Evolutionary conservation across 2,329 filamentous ascomycete species (phyloP), one percentile per base, ranked within the genome.

Genomic region (Calonectria crousiana): DNA sequence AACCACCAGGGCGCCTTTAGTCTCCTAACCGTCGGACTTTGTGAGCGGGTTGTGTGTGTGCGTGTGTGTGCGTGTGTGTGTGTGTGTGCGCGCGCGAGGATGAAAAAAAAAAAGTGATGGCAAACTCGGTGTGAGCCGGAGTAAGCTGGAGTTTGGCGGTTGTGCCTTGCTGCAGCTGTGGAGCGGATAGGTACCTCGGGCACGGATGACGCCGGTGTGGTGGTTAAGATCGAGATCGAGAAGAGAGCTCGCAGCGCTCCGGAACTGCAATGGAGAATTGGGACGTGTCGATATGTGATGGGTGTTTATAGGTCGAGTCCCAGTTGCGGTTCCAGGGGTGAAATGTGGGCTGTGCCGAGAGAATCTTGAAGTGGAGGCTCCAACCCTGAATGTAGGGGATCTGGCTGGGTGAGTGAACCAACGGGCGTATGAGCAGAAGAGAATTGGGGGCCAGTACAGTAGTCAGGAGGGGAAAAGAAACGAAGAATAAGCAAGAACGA

Each of bases 291-390:
- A 67, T 72, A 69, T 73, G 66, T n/a, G 23, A 65, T 69, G 56
- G 71, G 71, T 58, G 71, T 69, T 73, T 73, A 72, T 69, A 72
- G 71, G 66, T 44, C 49, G 67, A 69, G 67, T 62, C 41, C 53
- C 44, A 47, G 67, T 49, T 60, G 9, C 26, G 23, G 56, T 66
- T 44, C 58, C 71, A 69, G 66, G 71, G 71, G 66, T 73, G 53
- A 69, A 64, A 52, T 69, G 67, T 69, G 49, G 66, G 67, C 38
- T 58, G 53, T 73, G 58, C 71, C 32, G 71, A 66, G 47, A 73
- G 38, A 64, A 69, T 56, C 66, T 69, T 26, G 36, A 65, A 69
- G 71, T 73, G 71, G 71, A 73, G 66, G 71, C 58, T 64, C 66
- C 56, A 72, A 62, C 44, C 66, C 58, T 64, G 67, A 52, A 65